Conservation (phyloP, 768 basidiomycete species). For the Kwoniella europaea region DNA sequence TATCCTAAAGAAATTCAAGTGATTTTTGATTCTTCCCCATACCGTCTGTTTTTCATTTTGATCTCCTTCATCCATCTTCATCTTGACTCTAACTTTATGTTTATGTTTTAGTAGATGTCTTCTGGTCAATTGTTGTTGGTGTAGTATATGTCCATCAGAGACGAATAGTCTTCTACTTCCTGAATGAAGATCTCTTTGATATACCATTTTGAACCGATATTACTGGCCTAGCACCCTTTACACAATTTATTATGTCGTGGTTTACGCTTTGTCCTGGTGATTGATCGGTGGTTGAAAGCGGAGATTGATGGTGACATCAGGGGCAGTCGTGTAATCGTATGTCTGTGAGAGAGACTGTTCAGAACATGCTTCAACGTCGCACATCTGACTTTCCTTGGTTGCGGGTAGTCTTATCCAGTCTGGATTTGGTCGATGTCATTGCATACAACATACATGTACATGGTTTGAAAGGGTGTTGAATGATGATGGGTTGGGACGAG, state of each 20-base stretch:
- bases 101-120: neutral
- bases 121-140: neutral
- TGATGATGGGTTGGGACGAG: neutral
- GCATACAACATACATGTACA: neutral
- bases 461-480: neutral
- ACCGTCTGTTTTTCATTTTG: neutral
- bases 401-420: neutral
- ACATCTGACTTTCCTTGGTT: neutral
- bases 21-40: constrained; percentile 2
- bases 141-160: neutral
- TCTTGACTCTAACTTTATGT: neutral
- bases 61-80: neutral
- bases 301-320: neutral
- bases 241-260: neutral
- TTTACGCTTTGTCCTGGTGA: neutral
- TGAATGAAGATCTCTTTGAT: neutral
- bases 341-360: neutral
- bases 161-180: neutral
- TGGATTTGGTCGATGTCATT: neutral
- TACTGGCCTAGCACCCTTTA: neutral
- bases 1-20: constrained; percentile 35
- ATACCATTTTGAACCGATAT: neutral
- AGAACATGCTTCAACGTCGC: neutral
- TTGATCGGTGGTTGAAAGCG: neutral
- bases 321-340: neutral